Base-by-base conservation (phyloP, 2,329 filamentous ascomycete species). In the Aspergillus glaucus region DNA sequence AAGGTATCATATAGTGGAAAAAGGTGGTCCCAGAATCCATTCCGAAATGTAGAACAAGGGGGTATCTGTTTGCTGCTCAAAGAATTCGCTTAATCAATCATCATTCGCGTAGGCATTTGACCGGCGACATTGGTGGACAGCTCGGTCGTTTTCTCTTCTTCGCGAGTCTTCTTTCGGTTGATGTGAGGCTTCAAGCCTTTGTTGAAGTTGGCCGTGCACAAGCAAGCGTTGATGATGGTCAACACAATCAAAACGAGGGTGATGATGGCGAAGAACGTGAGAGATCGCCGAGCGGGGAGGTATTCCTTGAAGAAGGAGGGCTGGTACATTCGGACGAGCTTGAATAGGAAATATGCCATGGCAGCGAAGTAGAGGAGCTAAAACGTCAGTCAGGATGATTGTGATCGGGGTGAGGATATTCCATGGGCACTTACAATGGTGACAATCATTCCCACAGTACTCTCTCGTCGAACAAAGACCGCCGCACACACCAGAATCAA, bases 291-390 rank as follows among this genome's bases (percentile, higher is more conserved):
- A 34, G 93, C 92, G 4, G 92, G 85, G 45, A 77, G 66, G 73
- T 97, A 98, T 55, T 82, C 77, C 1, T 66, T 47, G 45, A 65
- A 67, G 58, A 82, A 80, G 40, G 67, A 67, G 9, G 80, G 74
- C 58, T 86, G 82, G 71, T 95, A 98, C 82, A 98, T 98, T 66
- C 93, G 88, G 51, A 93, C 86, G 47, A 98, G 82, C 78, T 98
- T 98, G 81, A 96, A 98, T 65, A 95, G 80, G 76, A 98, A 98
- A 75, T 97, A 98, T 49, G 85, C 88, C 56, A 97, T 80, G 36
- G 85, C 92, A 54, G 86, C 89, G 56, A 95, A 84, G 72, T 95
- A 96, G 49, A 96, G 79, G 46, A 91, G 62, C 76, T 79, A 28
- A 30, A 17, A 36, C 24, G 49, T 61, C 50, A 62, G 57, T 17